These are phyloP conservation scores for Euphrasia arctica DNA, from an alignment of 305 asterid species.

Conservation along the genomic window DNA sequence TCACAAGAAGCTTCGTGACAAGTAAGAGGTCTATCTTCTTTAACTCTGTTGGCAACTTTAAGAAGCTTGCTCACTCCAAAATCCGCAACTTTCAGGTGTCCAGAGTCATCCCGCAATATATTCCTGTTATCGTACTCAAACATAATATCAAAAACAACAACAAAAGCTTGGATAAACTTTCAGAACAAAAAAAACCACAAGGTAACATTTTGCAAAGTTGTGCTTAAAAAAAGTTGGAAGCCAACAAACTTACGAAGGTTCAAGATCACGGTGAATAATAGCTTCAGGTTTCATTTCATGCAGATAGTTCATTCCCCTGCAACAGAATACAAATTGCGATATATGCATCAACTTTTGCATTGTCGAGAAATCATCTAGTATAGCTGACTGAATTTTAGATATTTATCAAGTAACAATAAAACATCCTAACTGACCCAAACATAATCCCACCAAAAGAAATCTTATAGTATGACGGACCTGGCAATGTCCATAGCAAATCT, in stretches of 20 bases:
- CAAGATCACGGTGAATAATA: constrained; percentile 87
- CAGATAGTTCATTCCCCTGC: constrained; percentile 92
- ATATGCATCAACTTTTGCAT: constrained; percentile 1
- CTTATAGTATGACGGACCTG: constrained; percentile 44
- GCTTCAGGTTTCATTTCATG: constrained; percentile 79
- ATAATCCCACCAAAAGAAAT: no score
- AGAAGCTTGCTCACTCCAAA: constrained; percentile 91
- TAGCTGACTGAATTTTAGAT: neutral
- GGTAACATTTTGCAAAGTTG: neutral
- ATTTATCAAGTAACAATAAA: neutral
- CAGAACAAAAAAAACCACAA: constrained; percentile 15
- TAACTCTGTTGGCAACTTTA: constrained; percentile 59
- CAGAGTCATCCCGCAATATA: constrained; percentile 87
- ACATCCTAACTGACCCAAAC: neutral
- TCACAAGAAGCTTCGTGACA: constrained; percentile 70
- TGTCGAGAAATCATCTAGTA: constrained; percentile 5
- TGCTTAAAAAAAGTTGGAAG: constrained; percentile 14
- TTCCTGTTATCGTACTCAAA: constrained; percentile 56
- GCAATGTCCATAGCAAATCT: constrained; percentile 95
- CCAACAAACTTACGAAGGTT: constrained; percentile 76
- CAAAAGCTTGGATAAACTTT: constrained; percentile 25
- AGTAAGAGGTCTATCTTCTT: constrained; percentile 61
- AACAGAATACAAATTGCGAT: constrained; percentile 27
- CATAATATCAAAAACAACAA: constrained; percentile 8
- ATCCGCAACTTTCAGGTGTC: constrained; percentile 95